Conservation (phyloP, 495 filamentous ascomycete genomes). For the Neurospora tetrasperma region DNA sequence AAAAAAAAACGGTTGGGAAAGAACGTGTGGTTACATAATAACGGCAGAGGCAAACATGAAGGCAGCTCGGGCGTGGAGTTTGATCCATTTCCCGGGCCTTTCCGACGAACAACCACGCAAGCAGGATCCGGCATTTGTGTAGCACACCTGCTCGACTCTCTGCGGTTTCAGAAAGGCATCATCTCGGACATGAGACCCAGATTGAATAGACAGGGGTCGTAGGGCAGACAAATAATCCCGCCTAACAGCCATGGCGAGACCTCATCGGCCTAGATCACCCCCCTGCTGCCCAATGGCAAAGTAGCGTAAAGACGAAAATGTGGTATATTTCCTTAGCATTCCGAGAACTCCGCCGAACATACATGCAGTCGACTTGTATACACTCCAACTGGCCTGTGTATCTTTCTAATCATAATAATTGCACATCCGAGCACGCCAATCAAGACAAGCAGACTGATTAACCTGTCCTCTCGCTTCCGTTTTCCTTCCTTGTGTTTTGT, state of each 20-base stretch:
- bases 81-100: not conserved
- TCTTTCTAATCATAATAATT: not conserved
- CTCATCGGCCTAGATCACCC: not conserved
- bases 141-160: not conserved
- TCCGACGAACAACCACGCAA: not conserved
- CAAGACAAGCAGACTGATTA: not conserved
- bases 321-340: conserved; percentile 1
- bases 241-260: not conserved
- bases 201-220: not conserved
- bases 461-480: not conserved
- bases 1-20: not conserved
- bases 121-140: not conserved
- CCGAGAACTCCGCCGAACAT: not conserved
- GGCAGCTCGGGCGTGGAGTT: not conserved
- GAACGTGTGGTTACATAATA: not conserved
- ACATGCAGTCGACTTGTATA: not conserved
- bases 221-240: not conserved
- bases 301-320: not conserved
- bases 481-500: not conserved
- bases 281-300: not conserved
- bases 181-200: not conserved
- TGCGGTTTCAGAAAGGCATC: not conserved
- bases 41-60: not conserved
- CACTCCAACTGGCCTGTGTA: not conserved
- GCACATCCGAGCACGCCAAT: not conserved